Evolutionary conservation across 352 stramenopile genomes (phyloP).

Genomic region (Pythium aristosporum): DNA sequence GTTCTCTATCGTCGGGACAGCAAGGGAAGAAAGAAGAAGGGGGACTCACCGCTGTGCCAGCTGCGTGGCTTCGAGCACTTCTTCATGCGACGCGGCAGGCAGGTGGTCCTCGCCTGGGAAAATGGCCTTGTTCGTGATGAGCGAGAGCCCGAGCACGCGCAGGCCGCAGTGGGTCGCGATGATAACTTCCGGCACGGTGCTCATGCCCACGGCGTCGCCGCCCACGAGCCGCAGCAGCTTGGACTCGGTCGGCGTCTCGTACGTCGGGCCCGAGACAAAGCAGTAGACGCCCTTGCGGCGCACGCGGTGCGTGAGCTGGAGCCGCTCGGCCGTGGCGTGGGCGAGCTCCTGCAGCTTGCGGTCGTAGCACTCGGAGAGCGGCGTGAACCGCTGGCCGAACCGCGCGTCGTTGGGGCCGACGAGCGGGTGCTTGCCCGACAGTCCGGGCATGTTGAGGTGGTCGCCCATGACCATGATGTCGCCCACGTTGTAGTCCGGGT

Average conservation of each 20-base stretch:
- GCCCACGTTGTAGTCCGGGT: conserved; percentile 93
- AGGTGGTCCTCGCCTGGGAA: conserved; percentile 80
- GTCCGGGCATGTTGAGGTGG: conserved; percentile 94
- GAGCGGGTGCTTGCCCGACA: conserved; percentile 92
- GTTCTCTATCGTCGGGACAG: neutral
- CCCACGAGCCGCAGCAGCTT: conserved; percentile 91
- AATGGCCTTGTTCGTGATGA: conserved; percentile 96
- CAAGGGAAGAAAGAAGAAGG: neutral
- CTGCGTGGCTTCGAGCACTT: conserved; percentile 91
- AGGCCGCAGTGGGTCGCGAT: conserved; percentile 94
- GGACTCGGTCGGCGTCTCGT: conserved; percentile 95
- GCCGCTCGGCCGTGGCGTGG: conserved; percentile 67
- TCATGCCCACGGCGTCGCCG: conserved; percentile 95
- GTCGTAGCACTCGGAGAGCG: conserved; percentile 94
- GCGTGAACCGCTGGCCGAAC: conserved; percentile 95
- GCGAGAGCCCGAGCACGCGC: conserved; percentile 93
- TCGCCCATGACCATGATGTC: conserved; percentile 97
- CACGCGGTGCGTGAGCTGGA: conserved; percentile 84
- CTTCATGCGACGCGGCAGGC: conserved; percentile 86
- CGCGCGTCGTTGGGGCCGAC: conserved; percentile 95
- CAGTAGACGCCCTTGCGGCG: conserved; percentile 91
- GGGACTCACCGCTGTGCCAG: conserved; percentile 45
- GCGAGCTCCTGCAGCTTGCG: conserved; percentile 85
- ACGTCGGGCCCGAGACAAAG: conserved; percentile 96
- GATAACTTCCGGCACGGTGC: conserved; percentile 95